Evolutionary conservation across 495 filamentous ascomycete genomes (phyloP), one percentile per base, ranked within the genome.

Genomic region (Hypoxylon trugodes): DNA sequence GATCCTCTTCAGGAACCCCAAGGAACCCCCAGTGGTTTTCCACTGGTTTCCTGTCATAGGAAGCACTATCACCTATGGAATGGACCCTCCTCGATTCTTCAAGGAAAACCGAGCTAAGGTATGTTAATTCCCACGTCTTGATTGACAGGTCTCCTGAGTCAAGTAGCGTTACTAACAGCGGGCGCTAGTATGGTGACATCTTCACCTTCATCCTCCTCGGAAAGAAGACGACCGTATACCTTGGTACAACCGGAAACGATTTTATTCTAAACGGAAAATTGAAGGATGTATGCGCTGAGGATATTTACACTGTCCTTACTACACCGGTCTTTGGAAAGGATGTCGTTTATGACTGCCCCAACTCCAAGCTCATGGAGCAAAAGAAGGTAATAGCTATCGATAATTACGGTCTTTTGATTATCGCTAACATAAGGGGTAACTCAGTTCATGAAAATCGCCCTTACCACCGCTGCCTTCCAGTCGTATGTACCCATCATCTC

Each of bases 341-440:
- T 75, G 90, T 96, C 16, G 89, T 94, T 13, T 96, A 93, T 71
- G 91, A 96, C 74, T 92, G 90, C 71, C 90, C 91, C 22, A 94
- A 94, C 69, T 79, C 89, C 43, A 93, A 93, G 73, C 79, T 93
- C 51, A 91, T 93, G 85, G 89, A 92, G 72, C 89, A 92, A 72
- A 92, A 92, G 76, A 90, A 87, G 79, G 69, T 71, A 54, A 7
- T 9, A 16, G 38, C 78, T 77, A 66, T 13, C 15, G 33, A 28
- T 9, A 18, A 1, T 37, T 4, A 25, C n/a, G n/a, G n/a, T n/a
- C n/a, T n/a, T n/a, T n/a, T n/a, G n/a, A n/a, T n/a, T n/a, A n/a
- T n/a, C n/a, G 26, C 62, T 69, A 32, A 71, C 54, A 28, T 6
- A 19, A 25, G 1, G 13, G 18, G 6, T n/a, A 2, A 26, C 46